A percentile compares a stretch with the other conserved stretches of the same genome.
Evolutionary conservation across 1,284 basidiomycete species (phyloP).

Genomic region (Pseudozyma pruni): DNA sequence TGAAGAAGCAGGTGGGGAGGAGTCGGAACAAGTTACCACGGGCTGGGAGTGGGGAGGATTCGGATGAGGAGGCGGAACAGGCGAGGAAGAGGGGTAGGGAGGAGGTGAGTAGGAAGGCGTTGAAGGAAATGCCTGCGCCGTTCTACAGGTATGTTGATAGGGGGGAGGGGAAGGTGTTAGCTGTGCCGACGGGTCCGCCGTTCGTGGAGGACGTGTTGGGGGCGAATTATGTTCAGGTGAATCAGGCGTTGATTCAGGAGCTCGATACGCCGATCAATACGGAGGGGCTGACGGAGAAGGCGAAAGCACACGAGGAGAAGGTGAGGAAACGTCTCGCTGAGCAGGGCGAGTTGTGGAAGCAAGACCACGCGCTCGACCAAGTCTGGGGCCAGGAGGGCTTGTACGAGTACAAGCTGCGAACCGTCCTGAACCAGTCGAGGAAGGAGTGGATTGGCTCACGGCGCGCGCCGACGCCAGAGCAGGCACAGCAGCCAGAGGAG

Average conservation of each 20-base stretch:
- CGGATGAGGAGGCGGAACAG: constrained; percentile 31
- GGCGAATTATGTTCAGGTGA: constrained; percentile 15
- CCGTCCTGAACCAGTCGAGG: constrained; percentile 22
- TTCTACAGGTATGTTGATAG: constrained; percentile 33
- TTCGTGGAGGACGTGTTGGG: constrained; percentile 22
- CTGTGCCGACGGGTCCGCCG: constrained; percentile 22
- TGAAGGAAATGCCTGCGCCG: constrained; percentile 42
- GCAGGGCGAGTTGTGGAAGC: constrained; percentile 15
- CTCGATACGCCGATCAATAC: constrained; percentile 8
- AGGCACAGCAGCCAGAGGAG: constrained; percentile 4
- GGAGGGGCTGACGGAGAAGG: constrained; percentile 4
- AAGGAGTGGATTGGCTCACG: constrained; percentile 34
- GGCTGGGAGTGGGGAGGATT: constrained; percentile 25
- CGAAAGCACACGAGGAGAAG: constrained; percentile 11
- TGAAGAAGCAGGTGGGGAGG: constrained; percentile 75
- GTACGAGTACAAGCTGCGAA: constrained; percentile 45
- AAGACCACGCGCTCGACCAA: constrained; percentile 26
- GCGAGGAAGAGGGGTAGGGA: constrained; percentile 18
- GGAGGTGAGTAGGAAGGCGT: constrained; percentile 27
- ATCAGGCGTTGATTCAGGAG: constrained; percentile 28
- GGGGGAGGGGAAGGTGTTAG: constrained; percentile 26
- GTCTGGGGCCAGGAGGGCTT: constrained; percentile 41
- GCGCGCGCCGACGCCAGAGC: constrained; percentile 20
- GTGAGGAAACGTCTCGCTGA: constrained; percentile 14
- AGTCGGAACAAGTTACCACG: constrained; percentile 49